These are phyloP conservation scores for Ambrosiella xylebori DNA, from an alignment of 2,329 filamentous ascomycete species.

Conservation along the genomic window DNA sequence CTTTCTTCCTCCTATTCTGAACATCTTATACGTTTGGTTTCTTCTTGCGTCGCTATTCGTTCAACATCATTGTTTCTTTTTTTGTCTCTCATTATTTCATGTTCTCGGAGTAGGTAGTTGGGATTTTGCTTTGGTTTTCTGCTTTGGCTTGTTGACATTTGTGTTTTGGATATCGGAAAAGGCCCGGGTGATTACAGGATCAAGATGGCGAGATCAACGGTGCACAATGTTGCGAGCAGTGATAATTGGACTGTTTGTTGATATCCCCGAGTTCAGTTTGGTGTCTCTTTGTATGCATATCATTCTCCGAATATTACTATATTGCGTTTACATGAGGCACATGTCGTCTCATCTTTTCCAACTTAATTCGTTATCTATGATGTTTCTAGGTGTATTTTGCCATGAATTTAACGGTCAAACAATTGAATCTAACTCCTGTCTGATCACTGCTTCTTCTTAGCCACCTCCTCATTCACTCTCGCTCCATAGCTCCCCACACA, in stretches of 20 bases:
- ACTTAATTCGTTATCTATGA: neutral
- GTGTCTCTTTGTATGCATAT: neutral
- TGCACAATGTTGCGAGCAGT: no score
- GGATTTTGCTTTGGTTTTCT: neutral
- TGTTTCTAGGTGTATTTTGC: neutral
- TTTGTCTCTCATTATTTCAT: neutral
- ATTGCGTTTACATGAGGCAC: neutral
- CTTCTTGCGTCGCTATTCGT: neutral
- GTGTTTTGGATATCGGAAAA: neutral
- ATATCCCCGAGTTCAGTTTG: neutral
- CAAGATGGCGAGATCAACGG: neutral
- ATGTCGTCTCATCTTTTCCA: neutral
- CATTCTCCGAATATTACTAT: neutral
- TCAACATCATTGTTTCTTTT: neutral
- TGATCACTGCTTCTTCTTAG: conserved; percentile 22
- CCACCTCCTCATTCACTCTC: conserved; percentile 17
- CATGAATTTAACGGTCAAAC: neutral
- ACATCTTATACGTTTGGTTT: neutral
- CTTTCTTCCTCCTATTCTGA: neutral
- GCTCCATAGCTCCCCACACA: conserved; percentile 15
- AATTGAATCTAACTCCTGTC: neutral
- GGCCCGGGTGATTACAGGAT: neutral
- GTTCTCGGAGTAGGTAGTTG: conserved; percentile 2
- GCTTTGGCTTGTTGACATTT: neutral
- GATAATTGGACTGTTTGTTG: neutral